These are phyloP conservation scores for Microdochium trichocladiopsis DNA, from an alignment of 2,329 filamentous ascomycete species.

Conservation along the genomic window DNA sequence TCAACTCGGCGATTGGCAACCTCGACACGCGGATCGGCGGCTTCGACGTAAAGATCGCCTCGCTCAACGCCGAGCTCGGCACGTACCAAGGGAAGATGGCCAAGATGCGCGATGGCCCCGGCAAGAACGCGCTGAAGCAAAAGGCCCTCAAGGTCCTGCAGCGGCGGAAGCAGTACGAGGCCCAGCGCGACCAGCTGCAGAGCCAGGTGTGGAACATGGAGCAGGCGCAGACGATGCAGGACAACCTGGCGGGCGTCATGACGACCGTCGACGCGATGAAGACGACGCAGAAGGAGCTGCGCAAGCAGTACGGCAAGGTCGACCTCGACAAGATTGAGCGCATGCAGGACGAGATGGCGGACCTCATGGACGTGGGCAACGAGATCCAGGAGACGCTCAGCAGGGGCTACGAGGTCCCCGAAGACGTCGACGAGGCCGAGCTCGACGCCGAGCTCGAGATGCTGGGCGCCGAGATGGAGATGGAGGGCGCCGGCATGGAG, in stretches of 20 bases:
- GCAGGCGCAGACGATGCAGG: constrained; percentile 96
- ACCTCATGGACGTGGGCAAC: constrained; percentile 94
- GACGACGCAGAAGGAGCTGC: constrained; percentile 87
- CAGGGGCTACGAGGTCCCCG: constrained; percentile 86
- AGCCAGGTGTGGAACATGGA: constrained; percentile 99
- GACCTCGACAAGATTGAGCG: constrained; percentile 96
- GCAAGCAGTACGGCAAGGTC: constrained; percentile 93
- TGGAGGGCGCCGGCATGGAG: constrained; percentile 60
- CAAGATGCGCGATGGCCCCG: constrained; percentile 93
- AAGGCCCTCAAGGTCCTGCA: constrained; percentile 93
- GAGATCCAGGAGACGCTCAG: constrained; percentile 96
- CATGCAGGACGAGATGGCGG: constrained; percentile 98
- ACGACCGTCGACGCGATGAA: constrained; percentile 97
- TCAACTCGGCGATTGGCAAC: constrained; percentile 65
- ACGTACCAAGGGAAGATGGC: constrained; percentile 81
- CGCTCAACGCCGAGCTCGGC: constrained; percentile 82
- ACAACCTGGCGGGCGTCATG: constrained; percentile 98
- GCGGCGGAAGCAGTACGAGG: constrained; percentile 89
- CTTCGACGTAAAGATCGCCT: constrained; percentile 92
- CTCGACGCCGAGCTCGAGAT: constrained; percentile 95
- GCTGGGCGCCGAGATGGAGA: constrained; percentile 85
- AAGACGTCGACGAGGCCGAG: constrained; percentile 95
- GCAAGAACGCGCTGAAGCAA: constrained; percentile 85
- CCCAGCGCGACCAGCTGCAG: constrained; percentile 87
- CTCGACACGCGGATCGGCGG: constrained; percentile 57